phyloP scores from a whole-genome alignment of 2,329 filamentous ascomycete genomes.

The Didymella keratinophila region DNA sequence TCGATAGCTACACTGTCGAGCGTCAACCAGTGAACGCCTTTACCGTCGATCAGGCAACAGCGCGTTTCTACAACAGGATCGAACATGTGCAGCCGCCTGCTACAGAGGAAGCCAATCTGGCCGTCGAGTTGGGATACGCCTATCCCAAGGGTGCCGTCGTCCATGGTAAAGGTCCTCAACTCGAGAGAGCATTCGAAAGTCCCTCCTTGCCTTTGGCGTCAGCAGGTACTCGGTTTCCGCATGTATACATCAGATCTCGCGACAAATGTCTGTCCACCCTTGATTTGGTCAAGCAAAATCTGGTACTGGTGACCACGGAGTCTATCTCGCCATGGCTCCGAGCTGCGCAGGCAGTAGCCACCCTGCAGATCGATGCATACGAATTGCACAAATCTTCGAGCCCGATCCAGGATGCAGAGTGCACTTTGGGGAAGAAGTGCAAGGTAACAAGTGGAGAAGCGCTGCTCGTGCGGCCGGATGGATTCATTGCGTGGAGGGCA shows the following conservation, averaged over 20 bases:
- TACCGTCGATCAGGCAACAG: neutral
- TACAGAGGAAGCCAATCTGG: neutral
- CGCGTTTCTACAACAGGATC: neutral
- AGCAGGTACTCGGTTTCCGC: neutral
- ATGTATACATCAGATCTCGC: neutral
- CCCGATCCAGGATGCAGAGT: neutral
- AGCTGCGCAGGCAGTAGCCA: neutral
- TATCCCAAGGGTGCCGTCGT: neutral
- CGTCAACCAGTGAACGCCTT: neutral
- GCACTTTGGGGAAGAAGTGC: neutral
- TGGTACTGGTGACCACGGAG: neutral
- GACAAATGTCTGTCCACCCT: neutral
- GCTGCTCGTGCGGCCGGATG: neutral
- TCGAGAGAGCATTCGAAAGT: neutral
- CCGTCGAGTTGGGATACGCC: neutral
- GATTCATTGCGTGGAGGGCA: neutral
- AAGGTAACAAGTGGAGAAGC: neutral
- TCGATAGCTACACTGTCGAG: neutral
- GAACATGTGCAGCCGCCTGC: neutral
- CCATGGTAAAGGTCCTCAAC: neutral
- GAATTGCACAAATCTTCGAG: neutral
- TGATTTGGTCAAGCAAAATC: neutral
- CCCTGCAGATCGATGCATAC: neutral
- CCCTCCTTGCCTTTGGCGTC: neutral
- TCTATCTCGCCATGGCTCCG: neutral